Evolutionary conservation across 2,329 filamentous ascomycete species (phyloP).

Genomic region (Fonsecaea monophora): DNA sequence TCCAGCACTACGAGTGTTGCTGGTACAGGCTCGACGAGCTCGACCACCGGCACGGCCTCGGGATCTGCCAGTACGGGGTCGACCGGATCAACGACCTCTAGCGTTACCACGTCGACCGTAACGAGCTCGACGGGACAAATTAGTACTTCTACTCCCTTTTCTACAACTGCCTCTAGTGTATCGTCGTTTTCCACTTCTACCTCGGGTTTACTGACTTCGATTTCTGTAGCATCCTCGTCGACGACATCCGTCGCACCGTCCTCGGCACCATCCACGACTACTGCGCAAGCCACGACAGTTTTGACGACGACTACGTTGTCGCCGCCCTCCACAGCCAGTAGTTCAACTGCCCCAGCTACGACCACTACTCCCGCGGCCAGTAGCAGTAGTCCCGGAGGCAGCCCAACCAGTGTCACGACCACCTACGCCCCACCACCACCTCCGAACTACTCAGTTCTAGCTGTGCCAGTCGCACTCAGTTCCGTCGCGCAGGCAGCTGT

Average conservation of each 20-base stretch:
- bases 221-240: conserved; percentile 18
- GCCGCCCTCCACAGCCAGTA: conserved; percentile 4
- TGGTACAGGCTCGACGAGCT: conserved; percentile 1
- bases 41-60: conserved; percentile 9
- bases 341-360: conserved; percentile 19
- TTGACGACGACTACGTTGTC: not conserved
- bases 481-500: not conserved
- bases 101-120: conserved; percentile 9
- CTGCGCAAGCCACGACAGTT: conserved; percentile 4
- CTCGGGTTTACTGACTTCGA: conserved; percentile 9
- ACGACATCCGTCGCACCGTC: conserved; percentile 20
- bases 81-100: not conserved
- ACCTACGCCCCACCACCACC: not conserved
- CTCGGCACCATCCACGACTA: conserved; percentile 19
- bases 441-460: conserved; percentile 20
- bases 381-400: conserved; percentile 12
- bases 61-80: conserved; percentile 1
- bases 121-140: conserved; percentile 12
- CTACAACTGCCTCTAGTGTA: conserved; percentile 1
- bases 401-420: conserved; percentile 7
- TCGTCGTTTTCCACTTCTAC: conserved; percentile 2
- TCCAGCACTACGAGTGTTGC: not conserved
- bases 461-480: not conserved
- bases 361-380: conserved; percentile 27
- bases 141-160: conserved; percentile 21